Conservation (phyloP, 1,284 basidiomycete species). For the Puccinia hordei region DNA sequence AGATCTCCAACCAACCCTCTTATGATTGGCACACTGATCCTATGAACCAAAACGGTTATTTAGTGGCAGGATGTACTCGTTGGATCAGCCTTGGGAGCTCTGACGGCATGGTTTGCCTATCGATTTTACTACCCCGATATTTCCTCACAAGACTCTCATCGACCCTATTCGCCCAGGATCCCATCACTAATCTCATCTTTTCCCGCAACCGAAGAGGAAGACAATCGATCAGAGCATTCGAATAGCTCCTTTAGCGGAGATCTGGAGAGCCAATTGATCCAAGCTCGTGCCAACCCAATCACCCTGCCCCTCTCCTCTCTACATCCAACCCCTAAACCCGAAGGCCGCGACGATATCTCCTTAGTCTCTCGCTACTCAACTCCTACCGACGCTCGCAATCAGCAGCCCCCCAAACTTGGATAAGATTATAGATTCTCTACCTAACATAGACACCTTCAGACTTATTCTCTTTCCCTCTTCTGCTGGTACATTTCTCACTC, state of each 20-base stretch:
- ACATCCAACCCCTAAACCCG: background rate
- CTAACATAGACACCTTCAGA: background rate
- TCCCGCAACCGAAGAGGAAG: background rate
- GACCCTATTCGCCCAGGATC: slow-evolving; percentile 72
- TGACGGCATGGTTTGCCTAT: slow-evolving; percentile 75
- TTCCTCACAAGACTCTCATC: slow-evolving; percentile 63
- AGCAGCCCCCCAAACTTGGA: background rate
- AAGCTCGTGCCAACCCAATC: background rate
- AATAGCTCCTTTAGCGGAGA: slow-evolving; percentile 3
- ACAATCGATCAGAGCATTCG: slow-evolving; percentile 12
- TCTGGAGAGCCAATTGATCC: slow-evolving; percentile 14
- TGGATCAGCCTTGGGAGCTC: slow-evolving; percentile 74
- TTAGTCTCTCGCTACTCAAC: slow-evolving; percentile 17
- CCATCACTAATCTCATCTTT: background rate
- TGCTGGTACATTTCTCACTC: background rate
- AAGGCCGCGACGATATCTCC: background rate
- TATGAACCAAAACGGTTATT: slow-evolving; percentile 56
- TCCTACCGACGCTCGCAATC: background rate
- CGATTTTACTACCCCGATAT: slow-evolving; percentile 64
- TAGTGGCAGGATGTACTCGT: slow-evolving; percentile 80
- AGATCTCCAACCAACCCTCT: slow-evolving; percentile 73
- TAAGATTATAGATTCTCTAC: background rate
- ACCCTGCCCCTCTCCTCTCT: background rate
- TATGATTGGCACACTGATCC: slow-evolving; percentile 87
- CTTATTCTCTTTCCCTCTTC: background rate